Base-by-base conservation (phyloP, 2,329 filamentous ascomycete species). In the Penicillium rolfsii region DNA sequence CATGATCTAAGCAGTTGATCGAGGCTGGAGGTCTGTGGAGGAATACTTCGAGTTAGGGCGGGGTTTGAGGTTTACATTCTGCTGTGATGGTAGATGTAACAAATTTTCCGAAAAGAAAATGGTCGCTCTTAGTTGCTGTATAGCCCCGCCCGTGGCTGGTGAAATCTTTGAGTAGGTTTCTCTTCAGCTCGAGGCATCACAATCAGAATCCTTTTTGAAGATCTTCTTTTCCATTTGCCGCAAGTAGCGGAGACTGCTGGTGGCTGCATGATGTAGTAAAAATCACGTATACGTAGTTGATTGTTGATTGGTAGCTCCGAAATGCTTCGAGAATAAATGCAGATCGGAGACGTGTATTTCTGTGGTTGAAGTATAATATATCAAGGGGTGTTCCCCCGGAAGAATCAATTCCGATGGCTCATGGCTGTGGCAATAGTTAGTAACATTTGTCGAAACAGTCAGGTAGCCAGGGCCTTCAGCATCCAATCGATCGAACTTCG, bases 1-100 rank as follows among this genome's bases (percentile, higher is more conserved):
- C 70, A 93, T 94, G 83, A 97, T 97, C 82, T 97, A 89, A 86
- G 59, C 38, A 38, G 24, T 46, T 35, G 22, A 5, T 46, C 22
- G 26, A 46, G 43, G 50, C 28, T 55, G 38, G 48, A 30, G 50
- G 45, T 58, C 57, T n/a, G 61, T 58, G 61, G 40, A 64, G 50
- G 35, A 55, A 53, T 41, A 24, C 41, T 45, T 62, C 33, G n/a
- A 59, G 36, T 46, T 60, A 30, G 35, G 36, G 52, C 16, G 36
- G 58, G 38, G 38, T 33, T 9, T 35, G 43, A 49, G 6, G 33
- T 45, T 50, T 58, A 22, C 22, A 41, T 33, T 33, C 35, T 43
- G 38, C 36, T 48, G 41, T 40, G 24, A 28, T 28, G 11, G 28
- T 16, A 22, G 11, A 22, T 57, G 45, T 16, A 30, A 40, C 19